phyloP scores from a whole-genome alignment of 495 filamentous ascomycete genomes.

The Parachaetomium inaequale region DNA sequence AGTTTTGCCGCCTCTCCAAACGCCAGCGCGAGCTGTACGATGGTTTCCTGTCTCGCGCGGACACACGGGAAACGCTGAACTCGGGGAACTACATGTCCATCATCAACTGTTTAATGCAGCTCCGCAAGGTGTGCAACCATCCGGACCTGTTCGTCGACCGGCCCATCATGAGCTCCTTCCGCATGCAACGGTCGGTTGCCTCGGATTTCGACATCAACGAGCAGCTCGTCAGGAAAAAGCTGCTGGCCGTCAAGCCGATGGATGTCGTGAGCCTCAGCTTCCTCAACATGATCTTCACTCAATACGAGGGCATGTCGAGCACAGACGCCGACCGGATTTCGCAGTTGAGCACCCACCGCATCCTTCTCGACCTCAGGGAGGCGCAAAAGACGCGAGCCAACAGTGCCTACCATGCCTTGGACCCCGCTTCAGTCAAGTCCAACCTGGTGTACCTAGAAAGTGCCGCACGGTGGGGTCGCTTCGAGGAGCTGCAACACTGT shows the following conservation, averaged over 20 bases:
- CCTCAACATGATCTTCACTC: slow-evolving; percentile 74
- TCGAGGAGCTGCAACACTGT: slow-evolving; percentile 75
- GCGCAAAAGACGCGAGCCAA: slow-evolving; percentile 58
- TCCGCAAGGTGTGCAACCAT: slow-evolving; percentile 98
- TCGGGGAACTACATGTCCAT: slow-evolving; percentile 97
- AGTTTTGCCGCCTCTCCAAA: slow-evolving; percentile 91
- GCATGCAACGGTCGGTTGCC: slow-evolving; percentile 79
- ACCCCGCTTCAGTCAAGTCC: slow-evolving; percentile 59
- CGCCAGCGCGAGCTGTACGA: slow-evolving; percentile 94
- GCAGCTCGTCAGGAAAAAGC: slow-evolving; percentile 60
- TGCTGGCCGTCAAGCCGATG: slow-evolving; percentile 64
- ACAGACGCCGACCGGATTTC: slow-evolving; percentile 58
- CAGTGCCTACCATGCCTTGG: slow-evolving; percentile 57
- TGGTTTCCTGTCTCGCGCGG: slow-evolving; percentile 90
- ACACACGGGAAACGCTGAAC: slow-evolving; percentile 82
- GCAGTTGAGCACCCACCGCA: slow-evolving; percentile 59
- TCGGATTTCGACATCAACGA: slow-evolving; percentile 77
- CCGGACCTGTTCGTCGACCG: slow-evolving; percentile 97
- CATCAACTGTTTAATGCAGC: slow-evolving; percentile 97
- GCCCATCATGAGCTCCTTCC: slow-evolving; percentile 95
- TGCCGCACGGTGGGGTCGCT: slow-evolving; percentile 62
- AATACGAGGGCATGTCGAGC: slow-evolving; percentile 63
- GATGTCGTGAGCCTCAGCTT: slow-evolving; percentile 67
- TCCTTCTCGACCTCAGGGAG: slow-evolving; percentile 60
- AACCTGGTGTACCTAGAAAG: slow-evolving; percentile 71